Evolutionary conservation across 768 basidiomycete species (phyloP), one percentile per base, ranked within the genome.

Genomic region (Cyathus striatus): DNA sequence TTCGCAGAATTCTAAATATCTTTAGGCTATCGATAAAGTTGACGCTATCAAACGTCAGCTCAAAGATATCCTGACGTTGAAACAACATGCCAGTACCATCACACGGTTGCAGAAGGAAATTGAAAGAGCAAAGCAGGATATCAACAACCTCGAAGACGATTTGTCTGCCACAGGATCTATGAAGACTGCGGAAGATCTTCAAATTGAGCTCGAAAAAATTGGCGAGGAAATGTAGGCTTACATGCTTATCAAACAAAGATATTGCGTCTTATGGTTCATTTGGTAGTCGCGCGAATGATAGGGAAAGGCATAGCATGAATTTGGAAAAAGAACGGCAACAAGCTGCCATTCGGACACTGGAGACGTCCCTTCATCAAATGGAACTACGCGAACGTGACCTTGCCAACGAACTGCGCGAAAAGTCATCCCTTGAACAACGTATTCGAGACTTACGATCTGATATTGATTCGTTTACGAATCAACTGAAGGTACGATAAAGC

Each of bases 111-210:
- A 76, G 41, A 69, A 64, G 52, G 82, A 90, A 49, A 60, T 81
- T 25, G 70, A 77, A 41, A 69, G 69, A 12, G 71, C 90, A 14
- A 69, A 73, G 41, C 65, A 73, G 32, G 89, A 92, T 27, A 76
- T 86, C 35, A 48, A 59, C 6, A 65, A 69, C 37, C 65, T 92
- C 35, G 90, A 96, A 60, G 65, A 66, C 37, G 79, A 86, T 37
- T 72, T 99, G 13, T 65, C 73, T 16, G 63, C 74, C 5, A 81
- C 81, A 2, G 94, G 93, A 2, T 86, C 84, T 24, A 75, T 78
- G 12, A 89, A 81, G 61, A 92, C 93, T 1, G 76, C 79, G 1
- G 88, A 91, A 36, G 92, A 94, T 37, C 84, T 97, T 13, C 87
- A 97, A 59, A 64, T 52, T 20, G 84, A 96, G 55, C 68, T 96